Evolutionary conservation across 106 monocot genomes (phyloP).

Genomic region (Posidonia australis): DNA sequence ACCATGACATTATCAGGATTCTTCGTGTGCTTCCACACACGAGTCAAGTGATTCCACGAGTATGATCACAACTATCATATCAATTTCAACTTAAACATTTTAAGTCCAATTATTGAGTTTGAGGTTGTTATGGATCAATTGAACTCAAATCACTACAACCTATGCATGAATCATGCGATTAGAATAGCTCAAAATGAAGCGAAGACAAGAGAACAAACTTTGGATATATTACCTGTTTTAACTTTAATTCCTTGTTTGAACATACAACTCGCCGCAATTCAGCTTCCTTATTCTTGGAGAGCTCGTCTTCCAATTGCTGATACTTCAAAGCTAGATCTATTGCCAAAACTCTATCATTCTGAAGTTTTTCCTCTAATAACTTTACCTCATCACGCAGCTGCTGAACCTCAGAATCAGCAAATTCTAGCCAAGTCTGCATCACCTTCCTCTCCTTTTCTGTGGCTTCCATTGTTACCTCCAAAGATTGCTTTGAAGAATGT

Average conservation of each 20-base stretch:
- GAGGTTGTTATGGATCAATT: too few species aligned
- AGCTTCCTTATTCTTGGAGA: constrained; percentile 17
- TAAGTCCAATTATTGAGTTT: too few species aligned
- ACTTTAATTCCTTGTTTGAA: constrained; percentile 23
- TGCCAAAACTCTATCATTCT: constrained; percentile 17
- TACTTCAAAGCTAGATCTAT: constrained; percentile 20
- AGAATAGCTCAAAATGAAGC: too few species aligned
- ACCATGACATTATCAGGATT: too few species aligned
- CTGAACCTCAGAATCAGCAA: constrained; percentile 14
- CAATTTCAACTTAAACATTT: too few species aligned
- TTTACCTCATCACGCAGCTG: constrained; percentile 22
- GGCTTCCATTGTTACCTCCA: constrained; percentile 11
- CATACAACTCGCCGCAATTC: constrained; percentile 15
- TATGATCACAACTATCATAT: too few species aligned
- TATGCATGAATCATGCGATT: too few species aligned
- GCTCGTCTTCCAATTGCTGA: constrained; percentile 24
- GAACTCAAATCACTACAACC: too few species aligned
- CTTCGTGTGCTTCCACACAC: too few species aligned
- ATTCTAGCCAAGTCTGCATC: constrained; percentile 20
- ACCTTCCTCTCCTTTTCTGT: constrained; percentile 7
- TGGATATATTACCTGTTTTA: constrained; percentile 49
- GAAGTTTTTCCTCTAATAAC: constrained; percentile 17
- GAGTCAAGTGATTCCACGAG: too few species aligned
- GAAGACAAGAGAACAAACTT: too few species aligned
- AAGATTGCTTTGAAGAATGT: constrained; percentile 14